Percentiles rank a stretch among this genome's conserved stretches.
Conservation (phyloP, 805 yeast genomes). For the Yarrowia sp. region DNA sequence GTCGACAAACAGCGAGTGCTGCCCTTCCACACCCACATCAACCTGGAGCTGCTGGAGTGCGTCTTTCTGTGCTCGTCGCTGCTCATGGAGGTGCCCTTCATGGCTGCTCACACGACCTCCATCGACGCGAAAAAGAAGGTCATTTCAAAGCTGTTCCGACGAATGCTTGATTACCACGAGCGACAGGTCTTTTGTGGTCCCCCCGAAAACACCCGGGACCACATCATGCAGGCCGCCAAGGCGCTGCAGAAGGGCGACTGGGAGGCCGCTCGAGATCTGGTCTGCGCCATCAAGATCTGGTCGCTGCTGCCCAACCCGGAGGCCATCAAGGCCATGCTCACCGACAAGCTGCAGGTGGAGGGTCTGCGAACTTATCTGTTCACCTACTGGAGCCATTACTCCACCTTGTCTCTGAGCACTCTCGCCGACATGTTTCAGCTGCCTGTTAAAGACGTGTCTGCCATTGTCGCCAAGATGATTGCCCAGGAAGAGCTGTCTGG, state of each 20-base stretch:
- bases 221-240: constrained; percentile 87
- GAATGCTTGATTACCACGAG: constrained; percentile 87
- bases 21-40: constrained; percentile 98
- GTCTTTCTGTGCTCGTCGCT: constrained; percentile 87
- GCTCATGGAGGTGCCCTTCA: constrained; percentile 85
- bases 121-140: constrained; percentile 60
- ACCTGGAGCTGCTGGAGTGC: constrained; percentile 89
- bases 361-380: constrained; percentile 91
- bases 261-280: constrained; percentile 68
- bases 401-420: constrained; percentile 66
- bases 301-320: constrained; percentile 69
- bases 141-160: constrained; percentile 79
- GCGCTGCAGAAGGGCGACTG: constrained; percentile 88
- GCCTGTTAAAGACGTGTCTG: constrained; percentile 52
- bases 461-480: constrained; percentile 72
- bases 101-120: constrained; percentile 59
- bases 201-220: constrained; percentile 93
- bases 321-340: constrained; percentile 62
- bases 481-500: constrained; percentile 76
- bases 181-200: constrained; percentile 96
- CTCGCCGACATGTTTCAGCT: constrained; percentile 68
- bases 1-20: constrained; percentile 76
- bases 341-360: constrained; percentile 77
- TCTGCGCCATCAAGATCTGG: constrained; percentile 83
- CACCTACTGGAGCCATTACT: constrained; percentile 73